Evolutionary conservation across 2,329 filamentous ascomycete genomes (phyloP), one percentile per base, ranked within the genome.

Genomic region (Lachnellula suecica): DNA sequence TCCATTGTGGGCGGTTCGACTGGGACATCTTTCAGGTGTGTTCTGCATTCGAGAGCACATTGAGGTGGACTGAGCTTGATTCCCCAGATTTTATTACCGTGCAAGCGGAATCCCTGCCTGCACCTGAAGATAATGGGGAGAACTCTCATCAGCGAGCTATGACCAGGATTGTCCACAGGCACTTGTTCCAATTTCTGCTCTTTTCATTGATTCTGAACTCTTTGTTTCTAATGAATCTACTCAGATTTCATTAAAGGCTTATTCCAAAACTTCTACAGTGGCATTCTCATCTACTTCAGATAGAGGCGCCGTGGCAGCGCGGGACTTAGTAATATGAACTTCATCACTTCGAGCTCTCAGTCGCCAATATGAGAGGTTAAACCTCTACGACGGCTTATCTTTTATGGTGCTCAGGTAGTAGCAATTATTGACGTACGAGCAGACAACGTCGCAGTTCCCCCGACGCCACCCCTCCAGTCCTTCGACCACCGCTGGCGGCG

Each of bases 171-270:
- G 11, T 42, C 38, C 24, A 4, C 44, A 47, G 20, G 4, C 44
- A 20, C 44, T 47, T 10, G 34, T 25, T 47, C 9, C 44, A 40
- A 24, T 24, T 38, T n/a, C 29, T 47, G 17, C 13, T 37, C 9
- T 15, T 47, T 38, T 47, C 44, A 10, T 38, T 47, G 13, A 23
- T 47, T 4, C 3, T 47, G 5, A 35, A 47, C 13, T 47, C 37
- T 17, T n/a, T 47, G 3, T 47, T 47, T 17, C 29, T 25, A 10
- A 7, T 64, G 44, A 77, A 69, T 63, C 19, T 42, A 24, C 9
- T 42, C 19, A 19, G 24, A 20, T 2, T 38, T 38, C 7, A 17
- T 17, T 38, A n/a, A n/a, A 38, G 35, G 4, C 35, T n/a, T n/a
- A n/a, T n/a, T n/a, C n/a, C n/a, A n/a, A n/a, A n/a, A n/a, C n/a